Evolutionary conservation across 164 flowering plant genomes (phyloP).

Genomic region (Warburgia ugandensis): DNA sequence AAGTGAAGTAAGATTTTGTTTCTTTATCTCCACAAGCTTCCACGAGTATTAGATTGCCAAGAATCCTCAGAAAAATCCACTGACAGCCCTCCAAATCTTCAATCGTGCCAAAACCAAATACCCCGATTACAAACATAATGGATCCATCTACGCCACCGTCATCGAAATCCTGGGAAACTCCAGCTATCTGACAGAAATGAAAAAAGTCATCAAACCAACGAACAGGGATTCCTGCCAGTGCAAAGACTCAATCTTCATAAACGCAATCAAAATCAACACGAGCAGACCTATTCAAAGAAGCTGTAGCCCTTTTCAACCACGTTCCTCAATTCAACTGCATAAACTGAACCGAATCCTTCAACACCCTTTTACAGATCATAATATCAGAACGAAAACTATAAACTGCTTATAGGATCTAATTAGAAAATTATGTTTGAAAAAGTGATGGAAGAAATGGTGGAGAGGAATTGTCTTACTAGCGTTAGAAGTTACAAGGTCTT

Average conservation of each 20-base stretch:
- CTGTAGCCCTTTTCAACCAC: slow-evolving; percentile 42
- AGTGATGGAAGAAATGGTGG: slow-evolving; percentile 53
- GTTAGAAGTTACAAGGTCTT: slow-evolving; percentile 37
- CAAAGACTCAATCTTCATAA: slow-evolving; percentile 44
- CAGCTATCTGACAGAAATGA: slow-evolving; percentile 44
- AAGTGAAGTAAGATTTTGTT: background rate
- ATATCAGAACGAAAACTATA: slow-evolving; percentile 36
- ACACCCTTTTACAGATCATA: slow-evolving; percentile 47
- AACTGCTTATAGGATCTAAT: slow-evolving; percentile 31
- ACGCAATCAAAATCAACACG: slow-evolving; percentile 42
- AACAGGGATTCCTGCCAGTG: slow-evolving; percentile 61
- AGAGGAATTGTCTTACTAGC: slow-evolving; percentile 38
- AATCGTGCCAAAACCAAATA: slow-evolving; percentile 46
- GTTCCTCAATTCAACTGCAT: slow-evolving; percentile 63
- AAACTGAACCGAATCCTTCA: slow-evolving; percentile 57
- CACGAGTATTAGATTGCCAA: slow-evolving; percentile 59
- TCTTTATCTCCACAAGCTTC: background rate
- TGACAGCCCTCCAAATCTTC: slow-evolving; percentile 56
- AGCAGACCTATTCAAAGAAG: slow-evolving; percentile 49
- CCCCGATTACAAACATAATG: slow-evolving; percentile 68
- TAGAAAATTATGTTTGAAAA: slow-evolving; percentile 45
- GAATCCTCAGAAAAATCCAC: slow-evolving; percentile 61
- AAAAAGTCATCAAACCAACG: slow-evolving; percentile 49
- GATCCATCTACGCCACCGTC: slow-evolving; percentile 64
- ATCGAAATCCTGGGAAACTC: slow-evolving; percentile 49